phyloP scores from a whole-genome alignment of 441 rosid species.

The Dalechampia spathulata region DNA sequence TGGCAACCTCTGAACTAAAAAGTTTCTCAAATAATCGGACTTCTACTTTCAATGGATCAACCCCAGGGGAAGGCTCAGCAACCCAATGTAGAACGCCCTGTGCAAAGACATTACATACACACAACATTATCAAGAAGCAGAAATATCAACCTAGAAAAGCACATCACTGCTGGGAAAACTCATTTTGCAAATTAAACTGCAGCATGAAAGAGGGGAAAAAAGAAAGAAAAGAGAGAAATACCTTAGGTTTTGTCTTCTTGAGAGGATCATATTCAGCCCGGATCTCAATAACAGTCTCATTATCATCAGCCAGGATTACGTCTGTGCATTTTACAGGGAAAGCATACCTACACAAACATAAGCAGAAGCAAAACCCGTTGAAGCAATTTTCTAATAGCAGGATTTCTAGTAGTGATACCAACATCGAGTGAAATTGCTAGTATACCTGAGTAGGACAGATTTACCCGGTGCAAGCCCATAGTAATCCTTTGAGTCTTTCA shows the following conservation, averaged over 20 bases:
- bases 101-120: neutral
- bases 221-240: conserved; percentile 6
- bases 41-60: conserved; percentile 63
- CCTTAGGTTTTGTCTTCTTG: conserved; percentile 88
- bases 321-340: conserved; percentile 88
- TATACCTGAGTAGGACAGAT: conserved; percentile 75
- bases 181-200: neutral
- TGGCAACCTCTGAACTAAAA: conserved; percentile 72
- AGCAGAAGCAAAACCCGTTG: conserved; percentile 10
- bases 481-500: conserved; percentile 89
- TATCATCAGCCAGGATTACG: conserved; percentile 68
- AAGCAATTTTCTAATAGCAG: neutral
- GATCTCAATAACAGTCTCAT: conserved; percentile 67
- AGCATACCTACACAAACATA: conserved; percentile 54
- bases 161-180: neutral
- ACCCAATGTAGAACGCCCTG: conserved; percentile 99
- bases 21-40: conserved; percentile 87
- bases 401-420: neutral
- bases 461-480: conserved; percentile 96
- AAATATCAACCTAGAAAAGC: neutral
- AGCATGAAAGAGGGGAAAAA: conserved; percentile 1
- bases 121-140: conserved; percentile 3
- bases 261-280: conserved; percentile 81
- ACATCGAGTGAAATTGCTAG: neutral
- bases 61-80: conserved; percentile 55